These are phyloP conservation scores for Phytophthora multivora DNA, from an alignment of 352 stramenopile genomes.

Conservation along the genomic window DNA sequence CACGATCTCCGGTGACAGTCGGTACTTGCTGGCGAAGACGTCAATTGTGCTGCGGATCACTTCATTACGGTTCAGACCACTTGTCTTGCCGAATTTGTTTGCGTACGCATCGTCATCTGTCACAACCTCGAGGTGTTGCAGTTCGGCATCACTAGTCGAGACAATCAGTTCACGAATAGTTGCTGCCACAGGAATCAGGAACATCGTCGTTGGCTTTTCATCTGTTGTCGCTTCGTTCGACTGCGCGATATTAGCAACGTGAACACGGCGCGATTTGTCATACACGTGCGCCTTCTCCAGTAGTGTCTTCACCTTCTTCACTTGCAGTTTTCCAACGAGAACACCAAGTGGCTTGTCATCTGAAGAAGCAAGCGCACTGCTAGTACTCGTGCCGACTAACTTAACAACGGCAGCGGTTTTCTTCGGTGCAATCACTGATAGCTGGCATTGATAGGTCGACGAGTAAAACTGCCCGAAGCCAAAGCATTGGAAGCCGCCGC, in stretches of 20 bases:
- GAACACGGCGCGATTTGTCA: slow-evolving; percentile 81
- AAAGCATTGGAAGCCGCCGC: slow-evolving; percentile 85
- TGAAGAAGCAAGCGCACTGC: slow-evolving; percentile 1
- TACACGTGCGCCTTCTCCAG: slow-evolving; percentile 68
- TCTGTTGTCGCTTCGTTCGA: slow-evolving; percentile 11
- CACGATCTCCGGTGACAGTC: slow-evolving; percentile 38
- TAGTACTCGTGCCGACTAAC: slow-evolving; percentile 1
- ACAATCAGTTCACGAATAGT: slow-evolving; percentile 37
- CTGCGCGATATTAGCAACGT: slow-evolving; percentile 27
- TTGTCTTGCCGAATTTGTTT: slow-evolving; percentile 80
- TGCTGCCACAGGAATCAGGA: slow-evolving; percentile 65
- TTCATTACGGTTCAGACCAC: slow-evolving; percentile 77
- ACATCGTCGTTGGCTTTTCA: slow-evolving; percentile 36
- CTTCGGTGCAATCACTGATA: slow-evolving; percentile 33
- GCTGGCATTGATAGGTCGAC: slow-evolving; percentile 54
- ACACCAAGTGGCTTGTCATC: slow-evolving; percentile 41
- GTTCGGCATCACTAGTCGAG: slow-evolving; percentile 28
- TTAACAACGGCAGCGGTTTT: background rate
- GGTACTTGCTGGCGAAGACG: slow-evolving; percentile 55
- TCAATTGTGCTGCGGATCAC: slow-evolving; percentile 63
- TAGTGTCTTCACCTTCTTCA: slow-evolving; percentile 83
- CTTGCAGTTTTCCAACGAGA: slow-evolving; percentile 61
- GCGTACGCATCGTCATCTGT: slow-evolving; percentile 63
- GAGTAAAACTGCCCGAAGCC: slow-evolving; percentile 86
- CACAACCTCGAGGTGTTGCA: slow-evolving; percentile 48